phyloP scores from a whole-genome alignment of 129 eudicot genomes.

The Chrysanthemum makinoi region DNA sequence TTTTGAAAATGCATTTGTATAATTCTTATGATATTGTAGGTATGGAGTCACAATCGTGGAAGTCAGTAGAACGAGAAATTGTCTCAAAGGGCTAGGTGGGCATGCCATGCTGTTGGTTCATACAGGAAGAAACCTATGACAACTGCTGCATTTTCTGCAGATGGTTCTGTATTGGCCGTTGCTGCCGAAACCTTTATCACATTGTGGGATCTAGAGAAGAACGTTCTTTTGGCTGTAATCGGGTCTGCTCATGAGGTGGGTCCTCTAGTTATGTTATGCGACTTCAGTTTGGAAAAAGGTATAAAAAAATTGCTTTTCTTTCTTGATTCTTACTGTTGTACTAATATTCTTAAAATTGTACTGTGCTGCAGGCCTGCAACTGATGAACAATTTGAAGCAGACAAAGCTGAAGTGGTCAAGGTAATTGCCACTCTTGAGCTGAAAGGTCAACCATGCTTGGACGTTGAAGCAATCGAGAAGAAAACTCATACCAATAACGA shows the following conservation, averaged over 20 bases:
- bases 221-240: slow-evolving; percentile 74
- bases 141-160: slow-evolving; percentile 77
- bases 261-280: neutral
- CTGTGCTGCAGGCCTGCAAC: too few relatives aligned
- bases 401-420: too few relatives aligned
- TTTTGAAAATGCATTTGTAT: slow-evolving; percentile 10
- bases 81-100: slow-evolving; percentile 40
- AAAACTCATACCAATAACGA: too few relatives aligned
- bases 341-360: too few relatives aligned
- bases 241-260: slow-evolving; percentile 74
- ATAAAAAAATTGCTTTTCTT: too few relatives aligned
- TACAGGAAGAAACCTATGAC: slow-evolving; percentile 92
- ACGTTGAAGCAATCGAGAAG: too few relatives aligned
- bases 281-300: neutral
- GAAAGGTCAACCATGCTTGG: too few relatives aligned
- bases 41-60: slow-evolving; percentile 55
- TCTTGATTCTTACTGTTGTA: too few relatives aligned
- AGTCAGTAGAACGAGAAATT: slow-evolving; percentile 34
- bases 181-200: slow-evolving; percentile 89
- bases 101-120: too few relatives aligned
- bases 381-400: too few relatives aligned
- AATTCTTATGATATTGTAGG: slow-evolving; percentile 44
- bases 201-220: slow-evolving; percentile 84
- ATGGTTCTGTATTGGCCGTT: slow-evolving; percentile 89
- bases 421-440: too few relatives aligned